A percentile compares a stretch with the other conserved stretches of the same genome.
Evolutionary conservation across 2,329 filamentous ascomycete genomes (phyloP).

Genomic region (Beauveria caledonica): DNA sequence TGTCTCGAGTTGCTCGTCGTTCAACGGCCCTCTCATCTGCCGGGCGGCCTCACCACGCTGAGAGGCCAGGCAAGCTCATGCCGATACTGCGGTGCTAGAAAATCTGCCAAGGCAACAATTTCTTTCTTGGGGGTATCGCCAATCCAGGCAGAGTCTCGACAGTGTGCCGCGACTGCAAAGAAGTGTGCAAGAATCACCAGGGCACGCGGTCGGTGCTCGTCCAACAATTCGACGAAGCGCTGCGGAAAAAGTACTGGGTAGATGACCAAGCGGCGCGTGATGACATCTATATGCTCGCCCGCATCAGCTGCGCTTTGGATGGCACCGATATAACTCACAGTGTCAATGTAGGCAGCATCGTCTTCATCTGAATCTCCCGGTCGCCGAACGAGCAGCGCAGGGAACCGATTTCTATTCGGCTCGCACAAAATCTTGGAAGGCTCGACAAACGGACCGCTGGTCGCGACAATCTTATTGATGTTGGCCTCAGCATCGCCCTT

Average conservation of each 20-base stretch:
- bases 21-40: background rate
- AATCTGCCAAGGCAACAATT: slow-evolving; percentile 9
- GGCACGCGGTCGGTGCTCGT: slow-evolving; percentile 14
- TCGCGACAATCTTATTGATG: slow-evolving; percentile 14
- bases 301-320: slow-evolving; percentile 12
- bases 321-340: slow-evolving; percentile 15
- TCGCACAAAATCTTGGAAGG: slow-evolving; percentile 3
- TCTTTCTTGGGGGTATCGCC: slow-evolving; percentile 10
- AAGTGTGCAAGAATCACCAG: slow-evolving; percentile 19
- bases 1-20: background rate
- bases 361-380: slow-evolving; percentile 12
- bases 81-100: slow-evolving; percentile 9
- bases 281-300: slow-evolving; percentile 12
- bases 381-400: slow-evolving; percentile 9
- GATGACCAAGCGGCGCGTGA: slow-evolving; percentile 15
- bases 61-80: slow-evolving; percentile 13
- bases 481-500: slow-evolving; percentile 11
- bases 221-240: slow-evolving; percentile 15
- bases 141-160: slow-evolving; percentile 14
- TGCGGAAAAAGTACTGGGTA: slow-evolving; percentile 17
- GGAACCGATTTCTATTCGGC: slow-evolving; percentile 8
- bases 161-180: slow-evolving; percentile 15
- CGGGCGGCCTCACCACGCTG: background rate
- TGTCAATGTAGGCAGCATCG: slow-evolving; percentile 14
- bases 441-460: slow-evolving; percentile 12